Base-by-base conservation (phyloP, 768 basidiomycete genomes). In the Guyanaporus albipodus region DNA sequence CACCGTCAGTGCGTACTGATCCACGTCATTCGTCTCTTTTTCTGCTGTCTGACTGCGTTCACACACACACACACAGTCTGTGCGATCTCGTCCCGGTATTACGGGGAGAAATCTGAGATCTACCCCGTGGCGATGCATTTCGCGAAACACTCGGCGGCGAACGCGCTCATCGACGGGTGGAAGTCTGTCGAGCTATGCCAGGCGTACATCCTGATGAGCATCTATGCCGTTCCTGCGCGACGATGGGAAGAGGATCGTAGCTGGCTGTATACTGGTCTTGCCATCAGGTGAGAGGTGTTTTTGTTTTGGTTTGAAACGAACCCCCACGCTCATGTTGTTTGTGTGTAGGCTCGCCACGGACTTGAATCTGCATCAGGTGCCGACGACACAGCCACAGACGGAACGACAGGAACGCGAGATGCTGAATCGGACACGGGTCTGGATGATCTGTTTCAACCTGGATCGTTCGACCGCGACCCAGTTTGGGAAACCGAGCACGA, bases 121-220 rank as follows among this genome's bases (percentile, higher is more conserved):
- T 90, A 91, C 55, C 83, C 85, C 1, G 83, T 90, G 47, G 88
- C 88, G 9, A 91, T 91, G 88, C 87, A 90, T 60, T 91, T 90
- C 50, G 88, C 88, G 2, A 87, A 86, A 56, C 83, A 85, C 52
- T 82, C 87, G 0, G 88, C 87, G 2, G 86, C 87, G 2, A 87
- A 82, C 46, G 85, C 85, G 4, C 72, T 91, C 35, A 87, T 87
- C 42, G 83, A 87, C 54, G 86, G 85, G 38, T 85, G 81, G 84
- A 83, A 83, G 67, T 87, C 86, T 11, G 85, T 94, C 38, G 91
- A 96, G 65, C 73, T 94, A 1, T 85, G 86, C 42, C 92, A 96
- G 62, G 92, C 92, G 4, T 96, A 94, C 57, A 82, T 96, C 38
- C 73, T 96, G 42, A 84, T 91, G 85, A 85, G 83, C 52, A 76